Evolutionary conservation across 176 grass and related monocot genomes (phyloP).

Genomic region (Bonia amplexicaulis): DNA sequence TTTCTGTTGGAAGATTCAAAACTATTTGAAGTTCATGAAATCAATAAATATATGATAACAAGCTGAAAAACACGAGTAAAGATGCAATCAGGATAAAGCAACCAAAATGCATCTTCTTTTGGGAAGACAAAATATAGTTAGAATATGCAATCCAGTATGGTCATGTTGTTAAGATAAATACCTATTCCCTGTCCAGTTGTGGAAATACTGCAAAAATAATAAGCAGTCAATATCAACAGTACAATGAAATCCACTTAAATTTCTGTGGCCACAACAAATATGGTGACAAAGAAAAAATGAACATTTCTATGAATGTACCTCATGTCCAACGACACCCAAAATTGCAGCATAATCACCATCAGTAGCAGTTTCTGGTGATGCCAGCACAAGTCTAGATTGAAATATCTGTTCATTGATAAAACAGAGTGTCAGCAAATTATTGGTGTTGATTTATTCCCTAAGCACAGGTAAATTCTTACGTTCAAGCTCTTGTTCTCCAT

Average conservation of each 20-base stretch:
- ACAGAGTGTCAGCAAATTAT: conserved; percentile 31
- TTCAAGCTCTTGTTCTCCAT: conserved; percentile 99
- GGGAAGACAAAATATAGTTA: neutral
- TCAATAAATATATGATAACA: neutral
- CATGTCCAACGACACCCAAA: conserved; percentile 94
- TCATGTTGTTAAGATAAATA: conserved; percentile 23
- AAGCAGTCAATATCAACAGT: conserved; percentile 18
- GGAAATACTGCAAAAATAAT: conserved; percentile 86
- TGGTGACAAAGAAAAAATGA: neutral
- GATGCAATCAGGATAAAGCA: neutral
- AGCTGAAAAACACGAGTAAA: conserved; percentile 1
- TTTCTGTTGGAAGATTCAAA: conserved; percentile 20
- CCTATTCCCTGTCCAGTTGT: conserved; percentile 99
- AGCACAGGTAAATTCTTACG: conserved; percentile 48
- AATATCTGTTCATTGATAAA: conserved; percentile 72
- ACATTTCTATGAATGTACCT: conserved; percentile 46
- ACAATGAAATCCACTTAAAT: conserved; percentile 7
- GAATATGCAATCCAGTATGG: conserved; percentile 5
- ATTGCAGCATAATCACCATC: conserved; percentile 98
- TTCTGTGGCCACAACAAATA: conserved; percentile 3
- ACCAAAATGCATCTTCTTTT: neutral
- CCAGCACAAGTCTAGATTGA: conserved; percentile 96
- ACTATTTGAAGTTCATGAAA: neutral
- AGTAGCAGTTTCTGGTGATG: conserved; percentile 90
- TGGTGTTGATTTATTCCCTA: neutral